Conservation (phyloP, 202 grass and related monocot genomes). For the Dendrocalamus latiflorus region DNA sequence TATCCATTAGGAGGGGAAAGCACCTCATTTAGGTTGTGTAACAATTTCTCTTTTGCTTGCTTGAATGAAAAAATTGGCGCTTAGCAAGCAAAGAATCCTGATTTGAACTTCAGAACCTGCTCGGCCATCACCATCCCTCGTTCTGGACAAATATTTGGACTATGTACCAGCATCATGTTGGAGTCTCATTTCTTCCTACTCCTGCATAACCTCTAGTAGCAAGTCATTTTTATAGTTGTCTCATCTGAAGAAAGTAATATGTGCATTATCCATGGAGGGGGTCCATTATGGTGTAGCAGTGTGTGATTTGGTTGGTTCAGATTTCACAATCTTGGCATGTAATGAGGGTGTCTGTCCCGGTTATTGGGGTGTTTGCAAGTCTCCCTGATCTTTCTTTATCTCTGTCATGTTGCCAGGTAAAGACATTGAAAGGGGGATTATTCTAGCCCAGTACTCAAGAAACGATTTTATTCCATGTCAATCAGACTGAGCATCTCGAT, state of each 20-base stretch:
- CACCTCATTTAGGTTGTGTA: no score
- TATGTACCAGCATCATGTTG: conserved; percentile 26
- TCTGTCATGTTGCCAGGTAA: conserved; percentile 33
- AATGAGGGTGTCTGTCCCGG: conserved; percentile 1
- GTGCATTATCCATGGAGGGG: conserved; percentile 17
- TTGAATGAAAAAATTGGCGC: no score
- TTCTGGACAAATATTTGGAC: no score
- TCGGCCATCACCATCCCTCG: no score
- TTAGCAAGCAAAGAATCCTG: no score
- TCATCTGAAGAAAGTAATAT: conserved; percentile 30
- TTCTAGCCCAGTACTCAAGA: conserved; percentile 29
- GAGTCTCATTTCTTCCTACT: conserved; percentile 45
- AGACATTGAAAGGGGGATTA: background rate
- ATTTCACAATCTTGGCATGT: conserved; percentile 32
- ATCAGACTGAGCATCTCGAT: conserved; percentile 26
- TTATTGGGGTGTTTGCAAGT: conserved; percentile 28
- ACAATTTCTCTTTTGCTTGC: no score
- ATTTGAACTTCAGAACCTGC: no score
- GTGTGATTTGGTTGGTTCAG: conserved; percentile 37
- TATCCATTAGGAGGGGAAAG: no score
- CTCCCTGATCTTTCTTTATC: conserved; percentile 27
- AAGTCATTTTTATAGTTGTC: conserved; percentile 41
- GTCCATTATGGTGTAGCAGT: conserved; percentile 26
- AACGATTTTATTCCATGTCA: conserved; percentile 32
- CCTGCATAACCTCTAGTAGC: conserved; percentile 14